Percentiles rank a stretch among this genome's conserved stretches.
Evolutionary conservation across 306 rosid species (phyloP).

Genomic region (Gynostemma pentaphyllum): DNA sequence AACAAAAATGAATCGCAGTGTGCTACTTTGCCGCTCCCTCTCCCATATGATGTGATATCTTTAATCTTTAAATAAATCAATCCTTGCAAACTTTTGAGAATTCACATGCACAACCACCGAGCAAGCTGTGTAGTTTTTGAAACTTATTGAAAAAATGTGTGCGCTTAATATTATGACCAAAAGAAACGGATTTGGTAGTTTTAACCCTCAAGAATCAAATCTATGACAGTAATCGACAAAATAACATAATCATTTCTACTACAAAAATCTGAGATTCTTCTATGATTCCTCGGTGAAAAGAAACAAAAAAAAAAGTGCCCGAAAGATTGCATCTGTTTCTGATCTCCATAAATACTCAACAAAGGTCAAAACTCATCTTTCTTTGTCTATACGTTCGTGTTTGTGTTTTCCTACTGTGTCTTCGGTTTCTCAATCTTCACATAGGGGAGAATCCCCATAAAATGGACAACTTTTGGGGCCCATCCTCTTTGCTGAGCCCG

Average conservation of each 20-base stretch:
- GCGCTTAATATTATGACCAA: no score
- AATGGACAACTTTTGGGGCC: constrained; percentile 43
- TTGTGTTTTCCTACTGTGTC: constrained; percentile 35
- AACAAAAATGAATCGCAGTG: background rate
- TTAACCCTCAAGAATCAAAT: background rate
- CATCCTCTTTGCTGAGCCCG: constrained; percentile 76
- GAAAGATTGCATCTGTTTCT: background rate
- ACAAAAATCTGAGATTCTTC: constrained; percentile 1
- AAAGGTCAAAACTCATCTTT: constrained; percentile 1
- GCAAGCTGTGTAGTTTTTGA: no score
- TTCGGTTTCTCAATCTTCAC: constrained; percentile 76
- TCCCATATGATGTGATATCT: no score
- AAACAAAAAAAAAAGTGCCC: background rate
- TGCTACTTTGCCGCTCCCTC: no score
- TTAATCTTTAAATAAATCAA: no score
- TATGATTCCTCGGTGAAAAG: background rate
- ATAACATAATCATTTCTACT: background rate
- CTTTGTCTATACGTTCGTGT: constrained; percentile 11
- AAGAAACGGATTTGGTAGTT: no score
- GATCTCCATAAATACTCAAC: background rate
- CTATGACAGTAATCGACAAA: background rate
- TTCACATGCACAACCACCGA: no score
- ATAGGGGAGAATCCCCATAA: constrained; percentile 58
- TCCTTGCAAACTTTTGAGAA: no score
- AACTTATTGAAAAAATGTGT: no score